phyloP scores from a whole-genome alignment of 2,329 filamentous ascomycete species.

The Trichoderma cornu-damae region DNA sequence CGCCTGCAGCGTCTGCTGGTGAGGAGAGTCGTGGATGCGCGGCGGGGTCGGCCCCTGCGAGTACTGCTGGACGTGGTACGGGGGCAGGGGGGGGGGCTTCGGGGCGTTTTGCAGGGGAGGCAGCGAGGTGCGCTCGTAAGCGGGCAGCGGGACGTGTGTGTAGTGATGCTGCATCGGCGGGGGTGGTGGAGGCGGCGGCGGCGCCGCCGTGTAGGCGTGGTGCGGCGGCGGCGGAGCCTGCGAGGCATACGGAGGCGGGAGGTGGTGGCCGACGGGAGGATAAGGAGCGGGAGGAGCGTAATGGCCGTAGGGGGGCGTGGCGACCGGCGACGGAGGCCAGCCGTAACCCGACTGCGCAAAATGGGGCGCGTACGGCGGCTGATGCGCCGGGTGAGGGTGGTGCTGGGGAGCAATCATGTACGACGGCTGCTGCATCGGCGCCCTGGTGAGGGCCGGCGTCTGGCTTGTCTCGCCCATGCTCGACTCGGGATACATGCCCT shows the following conservation, averaged over 20 bases:
- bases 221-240: slow-evolving; percentile 27
- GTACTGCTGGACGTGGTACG: slow-evolving; percentile 32
- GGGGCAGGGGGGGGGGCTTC: slow-evolving; percentile 26
- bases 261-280: slow-evolving; percentile 29
- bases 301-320: slow-evolving; percentile 50
- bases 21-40: slow-evolving; percentile 38
- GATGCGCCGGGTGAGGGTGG: slow-evolving; percentile 28
- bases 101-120: slow-evolving; percentile 33
- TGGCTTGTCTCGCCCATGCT: slow-evolving; percentile 81
- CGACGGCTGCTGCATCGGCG: slow-evolving; percentile 54
- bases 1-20: slow-evolving; percentile 41
- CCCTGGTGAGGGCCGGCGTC: slow-evolving; percentile 73
- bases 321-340: slow-evolving; percentile 53
- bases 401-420: slow-evolving; percentile 36
- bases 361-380: slow-evolving; percentile 36
- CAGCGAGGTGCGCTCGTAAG: slow-evolving; percentile 35
- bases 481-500: slow-evolving; percentile 96
- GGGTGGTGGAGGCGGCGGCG: background rate
- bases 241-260: slow-evolving; percentile 27
- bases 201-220: slow-evolving; percentile 23
- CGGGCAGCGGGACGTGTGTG: slow-evolving; percentile 18
- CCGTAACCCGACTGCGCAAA: slow-evolving; percentile 43
- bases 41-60: slow-evolving; percentile 35
- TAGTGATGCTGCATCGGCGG: slow-evolving; percentile 28
- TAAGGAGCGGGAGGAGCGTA: slow-evolving; percentile 38